Evolutionary conservation across 805 yeast species (phyloP), one percentile per base, ranked within the genome.

Genomic region (Teunomyces cretensis): DNA sequence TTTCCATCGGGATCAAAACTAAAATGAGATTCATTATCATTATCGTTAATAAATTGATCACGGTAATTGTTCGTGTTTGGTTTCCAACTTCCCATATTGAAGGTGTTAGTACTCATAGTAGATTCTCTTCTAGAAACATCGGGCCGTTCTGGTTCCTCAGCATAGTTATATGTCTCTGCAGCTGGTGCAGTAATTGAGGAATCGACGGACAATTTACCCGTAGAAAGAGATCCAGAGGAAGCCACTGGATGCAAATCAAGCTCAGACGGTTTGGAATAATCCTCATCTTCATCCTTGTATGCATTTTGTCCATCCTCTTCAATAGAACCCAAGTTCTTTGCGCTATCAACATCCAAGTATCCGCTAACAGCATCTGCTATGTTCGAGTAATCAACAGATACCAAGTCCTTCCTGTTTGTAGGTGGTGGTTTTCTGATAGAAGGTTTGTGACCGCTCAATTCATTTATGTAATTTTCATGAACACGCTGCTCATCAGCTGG

Each of bases 11-110:
- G 58, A 33, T 54, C 60, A 43, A 62, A 62, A 41, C 64, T 64
- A 31, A 64, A 55, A 7, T 54, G 45, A 1, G 61, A 55, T 53
- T 68, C 77, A 41, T 69, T 71, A 36, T 70, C 75, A 36, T 67
- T 67, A 42, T 68, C 76, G 49, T 62, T 65, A 33, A 77, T 76
- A 45, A 77, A 77, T 42, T 72, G 73, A 47, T 76, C 80, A 42
- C 82, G 63, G 55, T 59, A 76, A 32, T 64, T 65, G 27, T 64
- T 68, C 7, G 84, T 80, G 53, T 81, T 77, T 2, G 86, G 86
- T 55, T 72, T 75, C 86, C 87, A 81, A 22, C 64, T 64, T 2
- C 82, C 83, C 64, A 78, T 65, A 45, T 69, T 75, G 35, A 78
- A 60, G 2, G 70, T 71, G 49, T 28, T 53, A 32, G 49, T 52